Evolutionary conservation across 768 basidiomycete species (phyloP), one percentile per base, ranked within the genome.

Genomic region (Tylopilus plumbeoviolaceoides): DNA sequence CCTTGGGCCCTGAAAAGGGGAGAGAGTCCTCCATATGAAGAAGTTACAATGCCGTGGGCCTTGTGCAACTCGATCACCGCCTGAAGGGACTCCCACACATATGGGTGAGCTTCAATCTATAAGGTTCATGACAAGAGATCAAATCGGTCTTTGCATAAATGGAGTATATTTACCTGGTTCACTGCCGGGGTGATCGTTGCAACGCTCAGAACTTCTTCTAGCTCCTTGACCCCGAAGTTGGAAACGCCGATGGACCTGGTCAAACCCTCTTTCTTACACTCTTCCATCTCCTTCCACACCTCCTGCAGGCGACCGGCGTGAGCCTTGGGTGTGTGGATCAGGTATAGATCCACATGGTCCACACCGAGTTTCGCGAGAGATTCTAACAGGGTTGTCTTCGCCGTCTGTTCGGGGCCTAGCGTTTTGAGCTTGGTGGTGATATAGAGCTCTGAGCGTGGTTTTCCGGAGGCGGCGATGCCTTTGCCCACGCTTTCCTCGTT

Each of bases 11-110:
- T 41, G 31, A 54, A 47, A 33, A 44, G 35, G 39, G 44, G 30
- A 28, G 27, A 51, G 20, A 45, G 36, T 20, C 54, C 41, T 25
- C 15, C 36, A 33, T 47, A 55, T 7, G 53, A 55, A 31, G 45
- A 31, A 6, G 41, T 55, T 31, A 48, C 53, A 12, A 56, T 44
- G 38, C 33, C 10, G 12, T 44, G 42, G 28, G 42, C 8, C 35
- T 44, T 39, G 28, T 50, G 47, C 36, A 57, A 20, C 20, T 35
- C 43, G 14, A 50, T 40, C 43, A 38, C 20, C 27, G 47, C 25
- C 30, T 41, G 31, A 51, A 57, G 15, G 15, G 47, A 56, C 43
- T 56, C 8, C 42, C 38, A 56, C 18, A 38, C 54, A 14, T 31
- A 31, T n/a, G 42, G 54, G 31, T 49, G 54, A 7, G 49, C 21